These are phyloP conservation scores for Endocalyx cinctus DNA, from an alignment of 2,329 filamentous ascomycete genomes.

Conservation along the genomic window DNA sequence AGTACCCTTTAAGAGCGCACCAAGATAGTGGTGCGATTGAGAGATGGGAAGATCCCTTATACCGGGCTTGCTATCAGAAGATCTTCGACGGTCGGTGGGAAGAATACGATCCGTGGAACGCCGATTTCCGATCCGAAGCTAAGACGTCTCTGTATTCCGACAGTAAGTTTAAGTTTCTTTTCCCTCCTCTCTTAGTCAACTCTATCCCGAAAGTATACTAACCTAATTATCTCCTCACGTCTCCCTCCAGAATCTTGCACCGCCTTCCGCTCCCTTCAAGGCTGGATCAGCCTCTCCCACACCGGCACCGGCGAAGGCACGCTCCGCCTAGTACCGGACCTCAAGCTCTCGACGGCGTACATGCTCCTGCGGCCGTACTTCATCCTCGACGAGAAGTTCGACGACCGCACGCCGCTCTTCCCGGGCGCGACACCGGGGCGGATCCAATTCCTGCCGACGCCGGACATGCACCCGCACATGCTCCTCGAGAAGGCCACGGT, in stretches of 20 bases:
- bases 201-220: too few relatives aligned
- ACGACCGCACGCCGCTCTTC: constrained; percentile 14
- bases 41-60: constrained; percentile 53
- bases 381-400: constrained; percentile 20
- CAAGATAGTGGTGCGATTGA: constrained; percentile 52
- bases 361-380: constrained; percentile 66
- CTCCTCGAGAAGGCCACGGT: constrained; percentile 56
- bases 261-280: constrained; percentile 68
- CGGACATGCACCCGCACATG: constrained; percentile 57
- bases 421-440: constrained; percentile 15
- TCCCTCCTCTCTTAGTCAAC: neutral
- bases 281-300: constrained; percentile 61
- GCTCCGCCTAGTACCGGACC: constrained; percentile 63
- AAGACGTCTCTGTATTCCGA: constrained; percentile 18
- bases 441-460: constrained; percentile 17
- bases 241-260: constrained; percentile 49
- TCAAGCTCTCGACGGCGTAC: constrained; percentile 64
- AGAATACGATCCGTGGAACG: constrained; percentile 63
- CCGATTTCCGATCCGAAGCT: constrained; percentile 30
- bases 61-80: constrained; percentile 53
- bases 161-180: constrained; percentile 4
- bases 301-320: constrained; percentile 63
- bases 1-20: constrained; percentile 53
- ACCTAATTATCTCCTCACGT: too few relatives aligned
- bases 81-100: constrained; percentile 64